These are phyloP conservation scores for Akebia trifoliata DNA, from an alignment of 164 flowering plant species.

Conservation along the genomic window DNA sequence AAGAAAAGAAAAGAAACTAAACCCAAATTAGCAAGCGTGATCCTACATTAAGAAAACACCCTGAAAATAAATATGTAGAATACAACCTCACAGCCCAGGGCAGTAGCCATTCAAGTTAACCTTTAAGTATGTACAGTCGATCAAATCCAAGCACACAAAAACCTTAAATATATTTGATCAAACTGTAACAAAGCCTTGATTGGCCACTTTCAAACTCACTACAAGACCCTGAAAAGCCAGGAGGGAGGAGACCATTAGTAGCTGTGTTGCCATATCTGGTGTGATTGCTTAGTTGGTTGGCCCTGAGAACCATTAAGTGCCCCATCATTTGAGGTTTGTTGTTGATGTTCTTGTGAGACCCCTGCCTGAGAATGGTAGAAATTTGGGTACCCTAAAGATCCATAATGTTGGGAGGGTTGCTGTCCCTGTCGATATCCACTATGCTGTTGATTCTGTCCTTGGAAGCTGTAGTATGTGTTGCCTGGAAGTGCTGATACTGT, in stretches of 20 bases:
- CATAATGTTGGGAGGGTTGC: constrained; percentile 76
- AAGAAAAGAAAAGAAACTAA: constrained; percentile 11
- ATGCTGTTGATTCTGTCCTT: constrained; percentile 68
- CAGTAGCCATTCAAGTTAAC: constrained; percentile 33
- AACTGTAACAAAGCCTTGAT: constrained; percentile 19
- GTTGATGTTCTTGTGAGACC: constrained; percentile 70
- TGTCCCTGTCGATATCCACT: constrained; percentile 69
- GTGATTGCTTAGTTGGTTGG: constrained; percentile 71
- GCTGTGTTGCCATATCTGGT: constrained; percentile 82
- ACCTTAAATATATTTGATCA: constrained; percentile 12
- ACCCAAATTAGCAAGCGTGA: constrained; percentile 33
- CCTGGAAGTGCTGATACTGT: constrained; percentile 67
- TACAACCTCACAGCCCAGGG: constrained; percentile 53
- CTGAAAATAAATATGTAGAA: constrained; percentile 23
- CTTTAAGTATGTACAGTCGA: constrained; percentile 29
- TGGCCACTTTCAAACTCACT: constrained; percentile 34
- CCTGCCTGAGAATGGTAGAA: constrained; percentile 79
- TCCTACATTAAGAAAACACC: constrained; percentile 31
- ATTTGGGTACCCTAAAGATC: constrained; percentile 61
- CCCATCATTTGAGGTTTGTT: constrained; percentile 60
- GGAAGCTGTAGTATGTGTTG: constrained; percentile 67
- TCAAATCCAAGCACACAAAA: constrained; percentile 7
- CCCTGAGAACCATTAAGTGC: constrained; percentile 54
- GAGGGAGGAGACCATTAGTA: constrained; percentile 44
- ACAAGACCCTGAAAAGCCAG: constrained; percentile 44